Evolutionary conservation across 2,329 filamentous ascomycete genomes (phyloP).

Genomic region (Myriosclerotinia duriaeana): DNA sequence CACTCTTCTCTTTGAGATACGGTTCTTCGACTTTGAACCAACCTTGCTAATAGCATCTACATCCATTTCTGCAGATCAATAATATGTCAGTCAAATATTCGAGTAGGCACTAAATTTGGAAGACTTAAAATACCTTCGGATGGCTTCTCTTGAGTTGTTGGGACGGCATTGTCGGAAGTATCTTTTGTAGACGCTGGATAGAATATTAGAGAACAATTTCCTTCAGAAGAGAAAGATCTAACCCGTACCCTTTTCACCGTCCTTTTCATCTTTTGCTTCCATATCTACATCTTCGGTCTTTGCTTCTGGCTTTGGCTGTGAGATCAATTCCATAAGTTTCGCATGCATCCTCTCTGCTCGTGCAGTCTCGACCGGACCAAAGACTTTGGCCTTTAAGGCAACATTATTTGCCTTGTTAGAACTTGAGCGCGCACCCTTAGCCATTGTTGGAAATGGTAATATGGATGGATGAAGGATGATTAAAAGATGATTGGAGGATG

Average conservation of each 20-base stretch:
- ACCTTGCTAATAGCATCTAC: constrained; percentile 50
- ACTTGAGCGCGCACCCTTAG: constrained; percentile 80
- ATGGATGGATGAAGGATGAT: background rate
- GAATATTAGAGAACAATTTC: constrained; percentile 24
- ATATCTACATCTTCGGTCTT: constrained; percentile 53
- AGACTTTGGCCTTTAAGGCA: constrained; percentile 76
- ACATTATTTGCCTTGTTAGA: constrained; percentile 79
- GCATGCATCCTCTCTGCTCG: constrained; percentile 80
- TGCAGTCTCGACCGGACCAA: constrained; percentile 77
- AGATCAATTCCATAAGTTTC: constrained; percentile 78
- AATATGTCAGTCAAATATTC: constrained; percentile 19
- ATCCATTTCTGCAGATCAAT: constrained; percentile 53
- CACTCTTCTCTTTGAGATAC: constrained; percentile 56
- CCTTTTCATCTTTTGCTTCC: constrained; percentile 43
- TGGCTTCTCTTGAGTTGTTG: constrained; percentile 29
- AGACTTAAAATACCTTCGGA: constrained; percentile 32
- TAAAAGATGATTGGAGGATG: background rate
- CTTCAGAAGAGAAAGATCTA: background rate
- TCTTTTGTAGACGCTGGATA: constrained; percentile 28
- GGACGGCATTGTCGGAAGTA: constrained; percentile 21
- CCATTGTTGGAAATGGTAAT: constrained; percentile 59
- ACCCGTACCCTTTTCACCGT: constrained; percentile 13
- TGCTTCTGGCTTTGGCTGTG: constrained; percentile 67
- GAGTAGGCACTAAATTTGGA: background rate
- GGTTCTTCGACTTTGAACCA: constrained; percentile 48